Conservation (phyloP, 78 protist genomes). For the Isochrysis galbana region DNA sequence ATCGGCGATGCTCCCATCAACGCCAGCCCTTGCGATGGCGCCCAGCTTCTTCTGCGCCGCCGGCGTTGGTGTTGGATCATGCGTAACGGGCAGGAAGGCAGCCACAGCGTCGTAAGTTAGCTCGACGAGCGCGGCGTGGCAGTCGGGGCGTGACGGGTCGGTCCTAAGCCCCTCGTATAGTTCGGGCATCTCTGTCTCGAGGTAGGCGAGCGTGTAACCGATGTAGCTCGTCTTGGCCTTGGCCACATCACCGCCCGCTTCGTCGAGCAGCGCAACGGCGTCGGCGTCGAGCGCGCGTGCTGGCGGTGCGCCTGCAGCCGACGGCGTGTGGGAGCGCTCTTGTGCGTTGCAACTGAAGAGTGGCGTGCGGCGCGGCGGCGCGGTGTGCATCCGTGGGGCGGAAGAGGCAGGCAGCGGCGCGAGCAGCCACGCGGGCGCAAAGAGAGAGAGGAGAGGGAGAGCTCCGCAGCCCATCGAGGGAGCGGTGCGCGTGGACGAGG, state of each 20-base stretch:
- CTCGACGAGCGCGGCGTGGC: background rate
- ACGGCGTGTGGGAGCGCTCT: too few relatives aligned
- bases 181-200: background rate
- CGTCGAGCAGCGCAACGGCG: background rate
- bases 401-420: too few relatives aligned
- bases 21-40: background rate
- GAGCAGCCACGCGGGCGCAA: too few relatives aligned
- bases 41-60: background rate
- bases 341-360: too few relatives aligned
- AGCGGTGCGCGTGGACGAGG: too few relatives aligned
- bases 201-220: slow-evolving; percentile 14
- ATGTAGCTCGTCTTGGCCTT: background rate
- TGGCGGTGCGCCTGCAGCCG: too few relatives aligned
- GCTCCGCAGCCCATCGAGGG: too few relatives aligned
- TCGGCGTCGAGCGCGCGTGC: slow-evolving; percentile 5
- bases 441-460: too few relatives aligned
- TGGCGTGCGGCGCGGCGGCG: too few relatives aligned
- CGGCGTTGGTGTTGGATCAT: background rate
- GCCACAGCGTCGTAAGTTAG: background rate
- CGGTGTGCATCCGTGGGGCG: too few relatives aligned
- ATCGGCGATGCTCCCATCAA: background rate
- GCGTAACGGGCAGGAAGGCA: slow-evolving; percentile 10
- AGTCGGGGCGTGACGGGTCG: background rate
- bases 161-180: background rate
- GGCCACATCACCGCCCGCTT: background rate